Evolutionary conservation across 495 filamentous ascomycete genomes (phyloP).

Genomic region (Durotheca rogersii): DNA sequence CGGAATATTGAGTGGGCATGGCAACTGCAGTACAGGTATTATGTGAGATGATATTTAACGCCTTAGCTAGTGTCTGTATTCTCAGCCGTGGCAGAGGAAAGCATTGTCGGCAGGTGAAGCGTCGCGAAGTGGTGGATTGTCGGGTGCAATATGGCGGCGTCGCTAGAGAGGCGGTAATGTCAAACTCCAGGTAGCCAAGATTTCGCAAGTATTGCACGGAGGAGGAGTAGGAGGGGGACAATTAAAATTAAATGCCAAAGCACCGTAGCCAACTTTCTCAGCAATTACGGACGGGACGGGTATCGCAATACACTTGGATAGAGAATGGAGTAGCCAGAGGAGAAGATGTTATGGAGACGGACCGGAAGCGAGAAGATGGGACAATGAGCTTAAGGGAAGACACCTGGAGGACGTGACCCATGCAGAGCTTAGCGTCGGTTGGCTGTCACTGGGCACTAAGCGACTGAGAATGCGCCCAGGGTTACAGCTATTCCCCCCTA

Average conservation of each 20-base stretch:
- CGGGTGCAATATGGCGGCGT: constrained; percentile 1
- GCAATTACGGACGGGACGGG: neutral
- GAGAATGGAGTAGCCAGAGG: neutral
- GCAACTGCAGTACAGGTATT: too few relatives aligned
- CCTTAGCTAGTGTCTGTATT: constrained; percentile 19
- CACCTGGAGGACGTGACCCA: too few relatives aligned
- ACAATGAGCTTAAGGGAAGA: too few relatives aligned
- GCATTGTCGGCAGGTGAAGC: constrained; percentile 23
- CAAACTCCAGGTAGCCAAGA: constrained; percentile 14
- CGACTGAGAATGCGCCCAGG: too few relatives aligned
- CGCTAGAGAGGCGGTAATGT: constrained; percentile 18
- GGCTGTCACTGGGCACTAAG: too few relatives aligned
- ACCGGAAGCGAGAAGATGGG: constrained; percentile 22
- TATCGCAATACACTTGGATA: neutral
- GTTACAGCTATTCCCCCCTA: too few relatives aligned
- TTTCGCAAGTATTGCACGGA: neutral
- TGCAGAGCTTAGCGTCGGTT: too few relatives aligned
- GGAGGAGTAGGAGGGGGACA: neutral
- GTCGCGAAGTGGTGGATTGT: constrained; percentile 4
- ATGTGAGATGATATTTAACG: too few relatives aligned
- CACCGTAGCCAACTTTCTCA: neutral
- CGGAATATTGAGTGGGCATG: constrained; percentile 51
- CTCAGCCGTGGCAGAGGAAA: constrained; percentile 9
- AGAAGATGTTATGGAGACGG: too few relatives aligned
- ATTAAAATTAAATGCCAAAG: neutral